Base-by-base conservation (phyloP, 2,329 filamentous ascomycete genomes). In the Colletotrichum abscissum region DNA sequence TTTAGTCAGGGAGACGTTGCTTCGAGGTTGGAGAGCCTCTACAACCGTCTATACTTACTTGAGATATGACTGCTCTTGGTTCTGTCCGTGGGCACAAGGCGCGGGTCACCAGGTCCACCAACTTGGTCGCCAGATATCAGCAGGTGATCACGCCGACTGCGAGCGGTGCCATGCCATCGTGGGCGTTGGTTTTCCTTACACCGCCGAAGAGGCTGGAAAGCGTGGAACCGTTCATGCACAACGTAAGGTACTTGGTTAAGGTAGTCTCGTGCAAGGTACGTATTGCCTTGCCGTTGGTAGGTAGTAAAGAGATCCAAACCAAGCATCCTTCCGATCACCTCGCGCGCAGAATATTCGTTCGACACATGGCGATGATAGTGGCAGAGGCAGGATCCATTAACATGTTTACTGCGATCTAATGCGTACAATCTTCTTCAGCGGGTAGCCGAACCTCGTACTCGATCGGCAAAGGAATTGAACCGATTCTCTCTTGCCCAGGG, bases 91-190 rank as follows among this genome's bases (percentile, higher is more conserved):
- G 26, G 46, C 30, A 38, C 46, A 54, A 9, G 14, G 66, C 54
- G 24, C 56, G 9, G 66, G 67, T 73, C 71, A 71, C 62, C 55
- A 71, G 67, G 52, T 42, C 71, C 62, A 57, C 56, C 60, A n/a
- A 58, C 19, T 28, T 38, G 24, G n/a, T 73, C 42, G 62, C 46
- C 62, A 71, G 55, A 54, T 38, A 66, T 57, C 62, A 56, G 67
- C 60, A 66, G 56, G 71, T 73, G 71, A 66, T 57, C 67, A 66
- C 56, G 67, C 60, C 67, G 46, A 30, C 35, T 58, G 55, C 59
- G 62, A 56, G 49, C 42, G 42, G 42, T 49, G 42, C 67, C 46
- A 60, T 70, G 67, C 56, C 56, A 71, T 71, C 67, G 56, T 54
- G 62, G 38, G 62, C 56, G 24, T 65, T 5, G 16, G 24, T 38